These are phyloP conservation scores for Metarhizium rileyi DNA, from an alignment of 2,329 filamentous ascomycete genomes.

Conservation along the genomic window DNA sequence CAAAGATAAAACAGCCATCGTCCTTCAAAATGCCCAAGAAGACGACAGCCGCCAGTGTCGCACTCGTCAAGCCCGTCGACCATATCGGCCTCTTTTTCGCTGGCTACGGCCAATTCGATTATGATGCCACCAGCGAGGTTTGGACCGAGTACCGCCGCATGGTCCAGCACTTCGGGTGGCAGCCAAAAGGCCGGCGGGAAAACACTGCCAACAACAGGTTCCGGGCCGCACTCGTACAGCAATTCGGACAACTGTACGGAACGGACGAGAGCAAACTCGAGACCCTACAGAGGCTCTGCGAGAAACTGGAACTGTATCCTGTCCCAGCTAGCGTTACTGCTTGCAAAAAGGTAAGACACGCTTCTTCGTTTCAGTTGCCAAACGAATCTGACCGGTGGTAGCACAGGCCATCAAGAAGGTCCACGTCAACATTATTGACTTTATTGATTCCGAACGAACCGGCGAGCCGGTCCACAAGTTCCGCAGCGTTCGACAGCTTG, in stretches of 20 bases:
- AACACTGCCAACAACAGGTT: not conserved
- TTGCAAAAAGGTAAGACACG: constrained; percentile 1
- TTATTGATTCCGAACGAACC: constrained; percentile 4
- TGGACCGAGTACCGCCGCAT: constrained; percentile 2
- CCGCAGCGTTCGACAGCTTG: not conserved
- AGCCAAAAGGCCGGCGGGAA: not conserved
- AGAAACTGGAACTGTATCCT: not conserved
- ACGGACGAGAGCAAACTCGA: not conserved
- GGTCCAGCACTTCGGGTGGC: not conserved
- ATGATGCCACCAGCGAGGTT: no score
- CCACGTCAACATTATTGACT: constrained; percentile 6
- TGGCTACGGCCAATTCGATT: no score
- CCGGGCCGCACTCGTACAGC: not conserved
- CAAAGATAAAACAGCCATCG: no score
- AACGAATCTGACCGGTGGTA: not conserved
- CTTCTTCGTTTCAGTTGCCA: no score
- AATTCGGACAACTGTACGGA: not conserved
- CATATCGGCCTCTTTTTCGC: no score
- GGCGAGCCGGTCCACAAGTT: not conserved
- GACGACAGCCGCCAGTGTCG: no score
- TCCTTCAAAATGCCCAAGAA: no score
- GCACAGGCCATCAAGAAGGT: not conserved
- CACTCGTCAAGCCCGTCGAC: no score
- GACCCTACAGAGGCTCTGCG: not conserved
- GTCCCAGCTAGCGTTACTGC: not conserved